Percentiles rank a stretch among this genome's conserved stretches.
Evolutionary conservation across 345 rosid species (phyloP).

Genomic region (Acer negundo): DNA sequence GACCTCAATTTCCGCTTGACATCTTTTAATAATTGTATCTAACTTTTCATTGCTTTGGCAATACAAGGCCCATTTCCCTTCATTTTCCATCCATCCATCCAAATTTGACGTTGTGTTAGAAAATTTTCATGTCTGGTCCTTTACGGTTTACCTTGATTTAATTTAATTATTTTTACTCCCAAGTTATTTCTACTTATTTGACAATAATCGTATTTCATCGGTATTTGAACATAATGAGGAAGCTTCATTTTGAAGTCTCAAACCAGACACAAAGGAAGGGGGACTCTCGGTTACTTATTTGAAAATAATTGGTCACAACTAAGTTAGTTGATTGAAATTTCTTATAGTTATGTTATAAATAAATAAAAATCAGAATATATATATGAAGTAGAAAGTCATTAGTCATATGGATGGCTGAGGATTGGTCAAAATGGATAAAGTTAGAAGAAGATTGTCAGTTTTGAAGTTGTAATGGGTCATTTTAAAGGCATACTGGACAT

Average conservation of each 20-base stretch:
- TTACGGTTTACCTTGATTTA: neutral
- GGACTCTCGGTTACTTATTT: neutral
- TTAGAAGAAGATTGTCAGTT: neutral
- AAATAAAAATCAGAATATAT: neutral
- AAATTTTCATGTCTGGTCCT: constrained; percentile 4
- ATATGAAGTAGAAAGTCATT: constrained; percentile 8
- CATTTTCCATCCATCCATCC: too few species aligned
- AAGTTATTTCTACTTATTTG: neutral
- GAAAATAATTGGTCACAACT: neutral
- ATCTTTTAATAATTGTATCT: neutral
- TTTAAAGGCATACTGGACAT: constrained; percentile 5
- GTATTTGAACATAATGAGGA: too few species aligned
- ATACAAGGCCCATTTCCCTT: neutral
- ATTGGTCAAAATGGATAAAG: constrained; percentile 25
- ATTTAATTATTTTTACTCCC: neutral
- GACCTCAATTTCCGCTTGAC: neutral
- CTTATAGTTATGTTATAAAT: too few species aligned
- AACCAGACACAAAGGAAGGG: too few species aligned
- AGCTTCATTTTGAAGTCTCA: too few species aligned
- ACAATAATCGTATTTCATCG: too few species aligned
- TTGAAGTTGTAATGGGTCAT: constrained; percentile 7
- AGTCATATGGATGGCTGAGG: constrained; percentile 9
- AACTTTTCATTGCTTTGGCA: neutral
- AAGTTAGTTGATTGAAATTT: too few species aligned
- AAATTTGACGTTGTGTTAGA: constrained; percentile 2